phyloP scores from a whole-genome alignment of 495 filamentous ascomycete genomes.

The Xylaria grammica region DNA sequence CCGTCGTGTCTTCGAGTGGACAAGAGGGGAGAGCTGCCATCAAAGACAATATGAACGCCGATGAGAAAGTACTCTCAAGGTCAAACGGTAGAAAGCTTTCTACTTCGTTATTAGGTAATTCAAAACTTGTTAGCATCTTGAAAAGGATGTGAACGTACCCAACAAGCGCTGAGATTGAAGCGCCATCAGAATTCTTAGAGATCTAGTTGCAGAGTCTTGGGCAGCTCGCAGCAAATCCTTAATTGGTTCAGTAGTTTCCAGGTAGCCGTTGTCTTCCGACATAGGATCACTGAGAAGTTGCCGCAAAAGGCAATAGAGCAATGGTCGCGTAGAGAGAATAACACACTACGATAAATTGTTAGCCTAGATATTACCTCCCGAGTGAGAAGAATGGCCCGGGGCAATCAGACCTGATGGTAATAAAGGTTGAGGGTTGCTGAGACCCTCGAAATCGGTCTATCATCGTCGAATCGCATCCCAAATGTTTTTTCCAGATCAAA shows the following conservation, averaged over 20 bases:
- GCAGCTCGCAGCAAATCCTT: constrained; percentile 5
- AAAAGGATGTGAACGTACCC: not conserved
- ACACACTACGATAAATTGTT: not conserved
- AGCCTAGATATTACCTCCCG: not conserved
- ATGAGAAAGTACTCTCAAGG: constrained; percentile 14
- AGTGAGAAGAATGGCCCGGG: not conserved
- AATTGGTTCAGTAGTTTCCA: constrained; percentile 4
- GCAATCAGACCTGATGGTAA: constrained; percentile 5
- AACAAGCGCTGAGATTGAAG: constrained; percentile 10
- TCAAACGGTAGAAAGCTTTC: constrained; percentile 10
- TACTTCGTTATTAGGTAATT: not conserved
- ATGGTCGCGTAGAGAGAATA: constrained; percentile 4
- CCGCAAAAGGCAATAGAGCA: not conserved
- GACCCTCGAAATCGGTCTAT: constrained; percentile 7
- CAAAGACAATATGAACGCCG: constrained; percentile 7
- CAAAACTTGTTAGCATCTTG: not conserved
- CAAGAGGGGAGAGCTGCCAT: constrained; percentile 2
- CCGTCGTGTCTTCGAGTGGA: not conserved
- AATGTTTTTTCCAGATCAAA: constrained; percentile 1
- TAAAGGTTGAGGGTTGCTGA: constrained; percentile 6
- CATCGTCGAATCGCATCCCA: constrained; percentile 5
- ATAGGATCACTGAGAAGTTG: not conserved
- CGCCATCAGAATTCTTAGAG: constrained; percentile 6
- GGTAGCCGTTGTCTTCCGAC: not conserved
- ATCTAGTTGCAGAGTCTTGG: constrained; percentile 4